Base-by-base conservation (phyloP, 805 yeast species). In the Candida schatavii region DNA sequence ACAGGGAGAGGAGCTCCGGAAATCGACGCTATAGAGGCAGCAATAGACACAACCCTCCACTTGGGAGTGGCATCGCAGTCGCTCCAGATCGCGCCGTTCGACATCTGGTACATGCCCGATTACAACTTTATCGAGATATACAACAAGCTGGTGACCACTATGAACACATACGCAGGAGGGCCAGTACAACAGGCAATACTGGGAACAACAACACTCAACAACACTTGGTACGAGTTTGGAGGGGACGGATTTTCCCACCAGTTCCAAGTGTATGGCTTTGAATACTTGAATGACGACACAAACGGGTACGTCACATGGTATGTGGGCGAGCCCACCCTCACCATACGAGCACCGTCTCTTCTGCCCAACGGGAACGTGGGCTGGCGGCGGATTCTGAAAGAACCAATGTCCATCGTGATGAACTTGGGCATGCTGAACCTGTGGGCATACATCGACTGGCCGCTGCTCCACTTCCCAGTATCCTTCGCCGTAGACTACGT, bases 41-140 rank as follows among this genome's bases (percentile, higher is more conserved):
- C 88, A 50, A 77, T 80, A 20, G 81, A 80, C 47, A 71, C 83
- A 2, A 68, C 61, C 11, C 42, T 71, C 17, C 46, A 51, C 31
- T 57, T 67, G 48, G 93, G 93, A 52, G 77, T 83, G 33, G 97
- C 90, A 1, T 88, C 71, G 11, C 75, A 70, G 47, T 66, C 75
- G 1, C 49, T 60, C 37, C 73, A 70, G 44, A 58, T 67, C n/a
- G 73, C 74, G 4, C 73, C 75, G 9, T 63, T 66, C 49, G 75
- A 70, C 43, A 56, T 67, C 20, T 68, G 74, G 73, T 66, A 64
- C 54, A 50, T 59, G 43, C 73, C 74, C 3, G 72, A 68, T 43
- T 67, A 67, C 46, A 55, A 59, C 35, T 66, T 56, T 36, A 49
- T 68, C 41, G 41, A 49, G 20, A 60, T 69, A 28, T 41, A 52